These are phyloP conservation scores for Lojkania enalia DNA, from an alignment of 2,329 filamentous ascomycete genomes.

Conservation along the genomic window DNA sequence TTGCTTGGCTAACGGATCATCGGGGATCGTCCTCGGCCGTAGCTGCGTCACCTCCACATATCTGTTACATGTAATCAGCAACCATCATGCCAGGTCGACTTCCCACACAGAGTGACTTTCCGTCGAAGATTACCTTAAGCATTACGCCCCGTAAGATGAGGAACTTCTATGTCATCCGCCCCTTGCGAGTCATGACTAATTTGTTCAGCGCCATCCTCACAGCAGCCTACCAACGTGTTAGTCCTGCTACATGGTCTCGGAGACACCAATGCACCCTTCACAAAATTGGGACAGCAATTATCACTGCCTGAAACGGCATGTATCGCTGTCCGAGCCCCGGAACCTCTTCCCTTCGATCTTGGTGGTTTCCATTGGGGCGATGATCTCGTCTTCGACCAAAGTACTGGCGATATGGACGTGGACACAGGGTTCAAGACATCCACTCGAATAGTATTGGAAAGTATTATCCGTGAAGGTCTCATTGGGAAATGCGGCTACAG, in stretches of 20 bases:
- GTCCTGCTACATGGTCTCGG: conserved; percentile 84
- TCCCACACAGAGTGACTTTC: conserved; percentile 49
- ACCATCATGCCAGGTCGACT: conserved; percentile 48
- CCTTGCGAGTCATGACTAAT: conserved; percentile 22
- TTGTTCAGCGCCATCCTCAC: conserved; percentile 47
- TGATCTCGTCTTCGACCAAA: conserved; percentile 60
- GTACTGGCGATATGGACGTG: conserved; percentile 56
- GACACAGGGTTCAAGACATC: conserved; percentile 57
- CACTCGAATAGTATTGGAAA: conserved; percentile 47
- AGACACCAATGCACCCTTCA: conserved; percentile 71
- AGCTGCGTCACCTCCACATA: conserved; percentile 12
- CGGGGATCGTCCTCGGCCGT: conserved; percentile 17
- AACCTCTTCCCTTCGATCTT: conserved; percentile 68
- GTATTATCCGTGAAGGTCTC: conserved; percentile 51
- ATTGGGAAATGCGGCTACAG: conserved; percentile 55
- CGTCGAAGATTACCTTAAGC: conserved; percentile 44
- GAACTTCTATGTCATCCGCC: background rate
- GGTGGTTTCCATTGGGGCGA: conserved; percentile 67
- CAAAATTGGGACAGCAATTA: conserved; percentile 68
- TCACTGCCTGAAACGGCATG: conserved; percentile 76
- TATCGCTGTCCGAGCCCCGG: conserved; percentile 73
- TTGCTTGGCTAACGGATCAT: conserved; percentile 24
- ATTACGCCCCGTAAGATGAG: conserved; percentile 53
- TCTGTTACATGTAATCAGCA: conserved; percentile 18
- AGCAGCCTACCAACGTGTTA: conserved; percentile 73